Conservation (phyloP, 1,139 yeast genomes). For the Barnettozyma hawaiiensis region DNA sequence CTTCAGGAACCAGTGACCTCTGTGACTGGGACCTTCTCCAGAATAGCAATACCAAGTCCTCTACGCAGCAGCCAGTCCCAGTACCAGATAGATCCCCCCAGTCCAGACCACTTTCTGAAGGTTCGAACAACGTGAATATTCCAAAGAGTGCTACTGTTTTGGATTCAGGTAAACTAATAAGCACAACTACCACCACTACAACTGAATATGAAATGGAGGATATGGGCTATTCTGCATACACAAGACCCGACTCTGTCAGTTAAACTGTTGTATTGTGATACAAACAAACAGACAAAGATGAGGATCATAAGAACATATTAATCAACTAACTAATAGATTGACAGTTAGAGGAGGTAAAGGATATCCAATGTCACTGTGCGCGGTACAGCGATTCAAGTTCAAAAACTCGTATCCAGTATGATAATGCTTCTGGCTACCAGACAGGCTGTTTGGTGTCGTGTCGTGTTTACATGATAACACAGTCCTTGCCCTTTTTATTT, state of each 20-base stretch:
- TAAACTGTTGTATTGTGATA: too few relatives aligned
- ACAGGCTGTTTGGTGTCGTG: too few relatives aligned
- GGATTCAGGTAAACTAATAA: too few relatives aligned
- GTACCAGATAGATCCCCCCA: slow-evolving; percentile 22
- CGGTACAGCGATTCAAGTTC: too few relatives aligned
- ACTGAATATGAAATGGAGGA: background rate
- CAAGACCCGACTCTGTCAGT: background rate
- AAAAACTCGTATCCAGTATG: background rate
- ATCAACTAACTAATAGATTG: background rate
- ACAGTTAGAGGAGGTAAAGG: too few relatives aligned
- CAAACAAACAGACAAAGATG: too few relatives aligned
- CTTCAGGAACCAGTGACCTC: background rate
- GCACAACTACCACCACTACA: background rate
- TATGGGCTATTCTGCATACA: background rate
- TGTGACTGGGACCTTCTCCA: background rate
- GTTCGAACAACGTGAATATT: slow-evolving; percentile 3
- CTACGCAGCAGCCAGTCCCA: slow-evolving; percentile 23
- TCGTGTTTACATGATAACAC: slow-evolving; percentile 36
- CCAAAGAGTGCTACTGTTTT: slow-evolving; percentile 1
- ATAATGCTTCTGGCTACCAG: too few relatives aligned
- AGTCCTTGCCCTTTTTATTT: slow-evolving; percentile 20
- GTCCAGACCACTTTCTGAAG: slow-evolving; percentile 6
- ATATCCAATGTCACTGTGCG: too few relatives aligned
- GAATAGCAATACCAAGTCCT: background rate
- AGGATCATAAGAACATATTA: background rate